A percentile compares a stretch with the other conserved stretches of the same genome.
Evolutionary conservation across 176 grass and related monocot genomes (phyloP).

Genomic region (Paspalum vaginatum): DNA sequence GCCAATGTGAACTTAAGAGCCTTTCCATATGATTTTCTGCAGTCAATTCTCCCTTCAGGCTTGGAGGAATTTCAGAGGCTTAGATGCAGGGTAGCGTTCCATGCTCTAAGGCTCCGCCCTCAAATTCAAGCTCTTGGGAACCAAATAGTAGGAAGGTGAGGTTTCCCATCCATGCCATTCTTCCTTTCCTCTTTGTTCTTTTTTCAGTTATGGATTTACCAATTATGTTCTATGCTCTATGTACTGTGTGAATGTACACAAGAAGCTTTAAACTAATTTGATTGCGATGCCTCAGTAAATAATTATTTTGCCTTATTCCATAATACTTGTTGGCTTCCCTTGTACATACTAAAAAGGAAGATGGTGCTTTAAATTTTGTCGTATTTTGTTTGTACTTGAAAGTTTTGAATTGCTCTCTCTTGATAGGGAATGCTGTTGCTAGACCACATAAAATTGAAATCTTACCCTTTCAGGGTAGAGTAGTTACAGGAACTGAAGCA

Average conservation of each 20-base stretch:
- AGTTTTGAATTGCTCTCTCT: constrained; percentile 5
- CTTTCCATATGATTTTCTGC: constrained; percentile 35
- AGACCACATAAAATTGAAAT: constrained; percentile 22
- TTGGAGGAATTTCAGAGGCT: constrained; percentile 92
- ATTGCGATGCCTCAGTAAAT: constrained; percentile 21
- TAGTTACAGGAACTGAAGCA: constrained; percentile 23
- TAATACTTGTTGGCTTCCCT: constrained; percentile 27
- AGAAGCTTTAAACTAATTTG: not conserved
- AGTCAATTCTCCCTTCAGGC: constrained; percentile 80
- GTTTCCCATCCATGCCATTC: constrained; percentile 23
- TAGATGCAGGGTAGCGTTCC: constrained; percentile 91
- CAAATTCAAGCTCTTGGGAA: constrained; percentile 84
- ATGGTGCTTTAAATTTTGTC: not conserved
- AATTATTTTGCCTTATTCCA: not conserved
- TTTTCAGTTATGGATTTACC: not conserved
- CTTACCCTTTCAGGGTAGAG: not conserved
- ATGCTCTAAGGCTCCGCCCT: constrained; percentile 85
- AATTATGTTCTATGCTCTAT: not conserved
- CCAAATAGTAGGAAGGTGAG: constrained; percentile 79
- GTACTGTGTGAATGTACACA: not conserved
- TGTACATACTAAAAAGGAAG: constrained; percentile 24
- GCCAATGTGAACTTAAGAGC: constrained; percentile 36
- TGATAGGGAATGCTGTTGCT: not conserved
- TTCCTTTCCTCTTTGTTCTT: not conserved
- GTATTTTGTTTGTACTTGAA: constrained; percentile 10